Evolutionary conservation across 1,284 basidiomycete genomes (phyloP), one percentile per base, ranked within the genome.

Genomic region (Rugosomyces carneus): DNA sequence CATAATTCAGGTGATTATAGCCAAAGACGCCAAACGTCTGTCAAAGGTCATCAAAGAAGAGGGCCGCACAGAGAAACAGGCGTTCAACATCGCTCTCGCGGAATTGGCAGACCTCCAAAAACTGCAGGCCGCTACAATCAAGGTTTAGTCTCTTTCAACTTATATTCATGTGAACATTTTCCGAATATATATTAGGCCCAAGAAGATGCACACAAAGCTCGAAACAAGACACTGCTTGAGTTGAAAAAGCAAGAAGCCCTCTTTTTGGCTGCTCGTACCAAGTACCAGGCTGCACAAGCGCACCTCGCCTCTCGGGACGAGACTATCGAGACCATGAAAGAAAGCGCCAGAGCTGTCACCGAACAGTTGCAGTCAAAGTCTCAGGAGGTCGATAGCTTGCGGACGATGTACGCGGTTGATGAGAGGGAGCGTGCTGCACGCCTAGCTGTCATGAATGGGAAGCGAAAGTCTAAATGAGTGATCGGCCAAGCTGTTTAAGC

Each of bases 81-180:
- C 76, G 0, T 56, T 81, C 19, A 57, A 61, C 3, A 59, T 71
- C 4, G 70, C 73, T 0, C 67, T 79, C 44, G 62, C 64, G 24
- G 78, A 82, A 53, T 69, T 80, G n/a, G 61, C 64, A 1, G 70
- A 75, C 32, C 55, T 78, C 5, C 78, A 80, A 54, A 71, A 67
- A 59, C 53, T 76, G 18, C 79, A 80, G 59, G 74, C 72, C 53
- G 60, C 58, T 2, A 71, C 76, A 0, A 64, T 79, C 48, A 76
- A 76, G 66, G 75, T 76, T 26, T 5, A 61, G 50, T 29, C 6
- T 20, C 20, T n/a, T n/a, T 40, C 16, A 24, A 9, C 1, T 15
- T 9, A 11, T 36, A 45, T 24, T 36, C 47, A 21, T 31, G 6
- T 35, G 5, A 24, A 31, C 7, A 20, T 34, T 15, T 19, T 20